Evolutionary conservation across 2,329 filamentous ascomycete genomes (phyloP), one percentile per base, ranked within the genome.

Genomic region (Colletotrichum sp.): DNA sequence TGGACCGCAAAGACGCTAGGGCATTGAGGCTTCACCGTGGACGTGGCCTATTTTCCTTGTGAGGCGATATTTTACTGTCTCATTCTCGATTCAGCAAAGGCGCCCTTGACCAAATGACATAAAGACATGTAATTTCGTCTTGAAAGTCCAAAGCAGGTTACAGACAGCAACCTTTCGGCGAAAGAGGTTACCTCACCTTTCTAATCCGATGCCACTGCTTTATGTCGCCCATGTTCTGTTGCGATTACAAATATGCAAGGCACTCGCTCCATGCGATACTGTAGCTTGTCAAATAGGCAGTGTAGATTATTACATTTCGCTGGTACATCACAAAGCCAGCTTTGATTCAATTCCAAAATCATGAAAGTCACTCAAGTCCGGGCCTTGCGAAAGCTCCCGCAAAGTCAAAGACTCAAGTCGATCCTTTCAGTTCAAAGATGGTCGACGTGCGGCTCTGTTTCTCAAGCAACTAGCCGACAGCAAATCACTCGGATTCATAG

Each of bases 31-130:
- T 36, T 28, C 26, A 28, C 26, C 18, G 3, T 49, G 39, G 39
- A n/a, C 9, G 39, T 49, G 9, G 0, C 18, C 39, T 49, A 0
- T 12, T n/a, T 6, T 39, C 34, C 7, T 18, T 49, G 9, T 7
- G 9, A 49, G 9, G 39, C 39, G 18, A 49, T n/a, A n/a, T n/a
- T 0, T 49, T n/a, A 6, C 39, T 6, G 0, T 49, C 0, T n/a
- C 39, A 0, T 49, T n/a, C 9, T n/a, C 2, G 0, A 0, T 21
- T 0, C 39, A 49, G 18, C 18, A 49, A 49, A n/a, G 5, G 3
- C 5, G 9, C 9, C 9, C 39, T 49, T n/a, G 0, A n/a, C 5
- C 18, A 12, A n/a, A n/a, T n/a, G 9, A 21, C 5, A 49, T 0
- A 49, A 49, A 49, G 39, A 4, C 0, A 49, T 49, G 18, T 49